A percentile compares a stretch with the other conserved stretches of the same genome.
phyloP scores from a whole-genome alignment of 257 asterid genomes.

The Capsicum pubescens region DNA sequence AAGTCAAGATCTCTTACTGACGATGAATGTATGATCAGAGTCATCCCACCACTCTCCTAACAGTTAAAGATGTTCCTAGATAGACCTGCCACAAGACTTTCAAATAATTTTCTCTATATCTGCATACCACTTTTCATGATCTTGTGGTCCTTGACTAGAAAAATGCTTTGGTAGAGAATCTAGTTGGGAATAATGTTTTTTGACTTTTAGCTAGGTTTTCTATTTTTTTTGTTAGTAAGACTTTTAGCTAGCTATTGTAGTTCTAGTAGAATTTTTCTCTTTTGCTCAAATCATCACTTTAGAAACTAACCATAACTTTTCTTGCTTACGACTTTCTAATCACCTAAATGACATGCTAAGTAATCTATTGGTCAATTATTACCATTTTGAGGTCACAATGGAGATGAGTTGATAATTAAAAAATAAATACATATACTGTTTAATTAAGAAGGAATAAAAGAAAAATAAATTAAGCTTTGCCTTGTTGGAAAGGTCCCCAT shows the following conservation, averaged over 20 bases:
- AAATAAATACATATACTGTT: not conserved
- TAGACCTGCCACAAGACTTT: not conserved
- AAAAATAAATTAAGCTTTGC: not conserved
- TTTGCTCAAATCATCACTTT: not conserved
- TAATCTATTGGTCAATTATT: not conserved
- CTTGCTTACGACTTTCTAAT: not conserved
- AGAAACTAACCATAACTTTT: not conserved
- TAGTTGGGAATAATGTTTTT: not conserved
- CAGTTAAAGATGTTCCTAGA: not conserved
- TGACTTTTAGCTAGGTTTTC: not conserved
- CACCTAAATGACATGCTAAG: not conserved
- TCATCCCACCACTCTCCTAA: not conserved
- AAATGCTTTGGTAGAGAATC: not conserved
- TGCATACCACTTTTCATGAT: not conserved
- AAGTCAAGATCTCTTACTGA: too few species aligned
- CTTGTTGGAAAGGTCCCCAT: not conserved
- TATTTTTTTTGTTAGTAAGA: too few species aligned
- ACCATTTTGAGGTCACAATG: not conserved
- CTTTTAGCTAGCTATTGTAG: too few species aligned
- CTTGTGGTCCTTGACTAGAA: conserved; percentile 26
- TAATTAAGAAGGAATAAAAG: not conserved
- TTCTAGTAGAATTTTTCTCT: not conserved
- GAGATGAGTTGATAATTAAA: not conserved
- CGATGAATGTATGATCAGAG: too few species aligned
- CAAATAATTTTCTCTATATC: not conserved